Percentiles rank a stretch among this genome's conserved stretches.
Evolutionary conservation across 306 rosid species (phyloP).

Genomic region (Corylus heterophylla): DNA sequence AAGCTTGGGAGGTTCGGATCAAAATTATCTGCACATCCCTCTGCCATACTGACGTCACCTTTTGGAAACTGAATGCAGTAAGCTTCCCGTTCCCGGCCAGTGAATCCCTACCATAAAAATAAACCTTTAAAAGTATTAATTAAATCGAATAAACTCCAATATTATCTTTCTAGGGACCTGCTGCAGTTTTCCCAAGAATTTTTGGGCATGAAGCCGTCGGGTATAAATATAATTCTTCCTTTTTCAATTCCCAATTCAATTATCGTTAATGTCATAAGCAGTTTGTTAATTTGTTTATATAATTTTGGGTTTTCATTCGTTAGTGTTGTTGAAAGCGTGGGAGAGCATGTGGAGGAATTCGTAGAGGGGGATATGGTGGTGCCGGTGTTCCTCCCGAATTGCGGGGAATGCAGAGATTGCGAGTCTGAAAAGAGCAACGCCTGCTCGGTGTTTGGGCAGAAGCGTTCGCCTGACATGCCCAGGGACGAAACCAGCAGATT

Average conservation of each 20-base stretch:
- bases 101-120: neutral
- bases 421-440: conserved; percentile 46
- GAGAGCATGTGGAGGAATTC: conserved; percentile 59
- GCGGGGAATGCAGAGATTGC: conserved; percentile 63
- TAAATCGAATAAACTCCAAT: neutral
- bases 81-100: neutral
- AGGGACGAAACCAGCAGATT: conserved; percentile 63
- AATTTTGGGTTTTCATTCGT: neutral
- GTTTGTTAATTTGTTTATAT: neutral
- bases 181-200: conserved; percentile 31
- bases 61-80: conserved; percentile 49
- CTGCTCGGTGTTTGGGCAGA: conserved; percentile 30
- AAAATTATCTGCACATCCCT: conserved; percentile 58
- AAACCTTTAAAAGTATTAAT: conserved; percentile 6
- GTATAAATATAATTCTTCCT: conserved; percentile 17
- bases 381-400: conserved; percentile 55
- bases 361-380: conserved; percentile 55
- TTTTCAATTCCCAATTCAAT: too few relatives aligned
- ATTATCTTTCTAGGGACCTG: conserved; percentile 13
- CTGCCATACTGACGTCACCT: conserved; percentile 53
- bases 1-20: conserved; percentile 59
- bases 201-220: conserved; percentile 74
- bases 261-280: too few relatives aligned
- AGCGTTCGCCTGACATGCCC: conserved; percentile 25
- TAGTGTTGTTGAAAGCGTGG: conserved; percentile 63